These are phyloP conservation scores for Cryptococcus neoformans DNA, from an alignment of 1,284 basidiomycete genomes.

Conservation along the genomic window DNA sequence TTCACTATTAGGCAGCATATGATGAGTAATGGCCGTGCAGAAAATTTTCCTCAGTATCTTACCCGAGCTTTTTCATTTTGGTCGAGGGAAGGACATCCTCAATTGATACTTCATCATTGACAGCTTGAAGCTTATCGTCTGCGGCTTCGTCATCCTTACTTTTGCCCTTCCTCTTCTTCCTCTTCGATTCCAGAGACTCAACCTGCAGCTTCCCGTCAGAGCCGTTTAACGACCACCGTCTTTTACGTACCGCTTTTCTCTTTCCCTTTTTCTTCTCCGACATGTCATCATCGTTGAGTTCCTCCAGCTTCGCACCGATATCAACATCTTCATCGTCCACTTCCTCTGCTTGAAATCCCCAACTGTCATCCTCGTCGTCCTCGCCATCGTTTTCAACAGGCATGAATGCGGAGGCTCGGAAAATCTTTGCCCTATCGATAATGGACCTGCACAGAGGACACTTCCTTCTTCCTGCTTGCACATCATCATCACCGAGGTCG, in stretches of 20 bases:
- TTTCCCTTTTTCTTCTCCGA: slow-evolving; percentile 28
- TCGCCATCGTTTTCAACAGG: slow-evolving; percentile 53
- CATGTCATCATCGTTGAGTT: slow-evolving; percentile 2
- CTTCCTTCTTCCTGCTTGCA: slow-evolving; percentile 22
- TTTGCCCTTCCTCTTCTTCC: slow-evolving; percentile 10
- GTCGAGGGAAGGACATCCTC: slow-evolving; percentile 33
- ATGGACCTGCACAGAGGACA: slow-evolving; percentile 45
- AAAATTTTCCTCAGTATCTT: slow-evolving; percentile 4
- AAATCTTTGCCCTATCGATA: slow-evolving; percentile 31
- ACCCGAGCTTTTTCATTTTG: slow-evolving; percentile 42
- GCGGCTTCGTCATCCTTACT: slow-evolving; percentile 56
- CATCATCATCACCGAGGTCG: slow-evolving; percentile 29
- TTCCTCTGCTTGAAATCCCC: slow-evolving; percentile 51
- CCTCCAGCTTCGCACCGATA: slow-evolving; percentile 36
- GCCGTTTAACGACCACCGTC: background rate
- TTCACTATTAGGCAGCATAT: slow-evolving; percentile 12
- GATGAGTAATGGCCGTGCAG: background rate
- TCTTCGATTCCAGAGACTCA: background rate
- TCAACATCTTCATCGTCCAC: slow-evolving; percentile 9
- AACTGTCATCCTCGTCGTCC: slow-evolving; percentile 56
- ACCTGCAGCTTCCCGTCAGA: background rate
- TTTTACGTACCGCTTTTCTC: slow-evolving; percentile 26
- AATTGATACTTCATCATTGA: slow-evolving; percentile 10
- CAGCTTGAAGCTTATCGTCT: slow-evolving; percentile 6
- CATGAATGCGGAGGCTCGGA: slow-evolving; percentile 37